Conservation (phyloP, 2,329 filamentous ascomycete species). For the Cyanodermella asteris region DNA sequence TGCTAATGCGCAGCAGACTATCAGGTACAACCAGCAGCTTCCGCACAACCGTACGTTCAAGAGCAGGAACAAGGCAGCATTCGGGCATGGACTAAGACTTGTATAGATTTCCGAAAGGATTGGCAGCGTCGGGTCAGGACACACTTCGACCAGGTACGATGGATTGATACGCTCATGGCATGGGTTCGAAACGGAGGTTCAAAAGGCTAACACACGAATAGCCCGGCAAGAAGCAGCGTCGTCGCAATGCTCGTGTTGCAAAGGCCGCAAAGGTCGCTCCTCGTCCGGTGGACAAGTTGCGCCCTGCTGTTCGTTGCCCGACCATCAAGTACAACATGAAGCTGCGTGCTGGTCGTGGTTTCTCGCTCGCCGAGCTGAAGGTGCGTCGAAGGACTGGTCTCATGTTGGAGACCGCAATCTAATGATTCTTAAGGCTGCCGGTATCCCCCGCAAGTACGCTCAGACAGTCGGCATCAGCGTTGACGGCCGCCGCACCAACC, state of each 20-base stretch:
- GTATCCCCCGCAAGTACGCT: slow-evolving; percentile 82
- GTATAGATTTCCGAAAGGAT: slow-evolving; percentile 95
- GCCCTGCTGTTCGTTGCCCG: slow-evolving; percentile 92
- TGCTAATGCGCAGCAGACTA: slow-evolving; percentile 41
- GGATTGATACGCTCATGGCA: slow-evolving; percentile 8
- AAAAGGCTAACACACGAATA: slow-evolving; percentile 19
- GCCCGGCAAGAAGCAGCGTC: slow-evolving; percentile 89
- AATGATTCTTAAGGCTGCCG: slow-evolving; percentile 47
- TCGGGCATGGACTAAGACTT: slow-evolving; percentile 16
- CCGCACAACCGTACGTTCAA: slow-evolving; percentile 66
- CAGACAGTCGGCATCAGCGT: slow-evolving; percentile 93
- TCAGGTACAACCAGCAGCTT: slow-evolving; percentile 99
- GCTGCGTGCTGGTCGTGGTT: slow-evolving; percentile 87
- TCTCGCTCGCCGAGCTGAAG: slow-evolving; percentile 96
- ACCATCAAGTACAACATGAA: slow-evolving; percentile 98
- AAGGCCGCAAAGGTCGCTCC: slow-evolving; percentile 93
- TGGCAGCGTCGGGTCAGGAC: slow-evolving; percentile 98
- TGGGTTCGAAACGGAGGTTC: background rate
- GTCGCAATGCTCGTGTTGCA: slow-evolving; percentile 72
- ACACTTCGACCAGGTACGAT: slow-evolving; percentile 97
- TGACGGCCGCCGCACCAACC: slow-evolving; percentile 91
- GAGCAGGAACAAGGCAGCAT: slow-evolving; percentile 1
- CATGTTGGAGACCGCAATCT: slow-evolving; percentile 6
- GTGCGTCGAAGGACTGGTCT: slow-evolving; percentile 35
- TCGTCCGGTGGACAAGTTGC: slow-evolving; percentile 89